These are phyloP conservation scores for Sordariomycetes sp. DNA, from an alignment of 2,329 filamentous ascomycete genomes.

Conservation along the genomic window DNA sequence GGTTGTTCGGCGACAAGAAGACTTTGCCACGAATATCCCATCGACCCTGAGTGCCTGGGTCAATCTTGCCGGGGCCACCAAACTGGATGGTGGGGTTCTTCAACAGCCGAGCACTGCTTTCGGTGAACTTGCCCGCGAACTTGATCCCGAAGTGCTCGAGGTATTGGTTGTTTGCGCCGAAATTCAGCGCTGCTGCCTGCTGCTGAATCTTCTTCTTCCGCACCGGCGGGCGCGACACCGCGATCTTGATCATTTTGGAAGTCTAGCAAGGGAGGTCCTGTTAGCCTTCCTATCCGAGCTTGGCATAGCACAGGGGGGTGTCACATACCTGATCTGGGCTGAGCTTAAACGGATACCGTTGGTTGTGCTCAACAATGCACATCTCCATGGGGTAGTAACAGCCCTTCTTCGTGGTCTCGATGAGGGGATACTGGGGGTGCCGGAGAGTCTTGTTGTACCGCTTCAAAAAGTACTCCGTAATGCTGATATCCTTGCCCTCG, in stretches of 20 bases:
- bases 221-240: slow-evolving; percentile 63
- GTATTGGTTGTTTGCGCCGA: slow-evolving; percentile 64
- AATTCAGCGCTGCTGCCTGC: slow-evolving; percentile 35
- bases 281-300: background rate
- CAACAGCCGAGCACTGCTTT: slow-evolving; percentile 61
- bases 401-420: slow-evolving; percentile 43
- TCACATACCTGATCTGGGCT: slow-evolving; percentile 26
- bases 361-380: slow-evolving; percentile 38
- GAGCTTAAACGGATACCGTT: slow-evolving; percentile 54
- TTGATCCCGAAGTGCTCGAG: slow-evolving; percentile 64
- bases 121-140: slow-evolving; percentile 54
- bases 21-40: slow-evolving; percentile 80
- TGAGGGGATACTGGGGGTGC: slow-evolving; percentile 39
- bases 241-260: slow-evolving; percentile 82
- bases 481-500: slow-evolving; percentile 31
- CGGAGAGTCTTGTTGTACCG: slow-evolving; percentile 41
- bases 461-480: slow-evolving; percentile 45
- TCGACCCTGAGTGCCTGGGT: slow-evolving; percentile 59
- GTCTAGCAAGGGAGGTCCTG: slow-evolving; percentile 44
- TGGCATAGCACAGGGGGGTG: background rate
- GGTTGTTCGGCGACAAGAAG: slow-evolving; percentile 56
- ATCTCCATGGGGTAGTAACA: slow-evolving; percentile 50
- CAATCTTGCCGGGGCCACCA: slow-evolving; percentile 35
- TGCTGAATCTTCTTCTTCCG: slow-evolving; percentile 62
- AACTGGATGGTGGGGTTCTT: slow-evolving; percentile 63